phyloP scores from a whole-genome alignment of 2,329 filamentous ascomycete species.

The Keithomyces neogunnii region DNA sequence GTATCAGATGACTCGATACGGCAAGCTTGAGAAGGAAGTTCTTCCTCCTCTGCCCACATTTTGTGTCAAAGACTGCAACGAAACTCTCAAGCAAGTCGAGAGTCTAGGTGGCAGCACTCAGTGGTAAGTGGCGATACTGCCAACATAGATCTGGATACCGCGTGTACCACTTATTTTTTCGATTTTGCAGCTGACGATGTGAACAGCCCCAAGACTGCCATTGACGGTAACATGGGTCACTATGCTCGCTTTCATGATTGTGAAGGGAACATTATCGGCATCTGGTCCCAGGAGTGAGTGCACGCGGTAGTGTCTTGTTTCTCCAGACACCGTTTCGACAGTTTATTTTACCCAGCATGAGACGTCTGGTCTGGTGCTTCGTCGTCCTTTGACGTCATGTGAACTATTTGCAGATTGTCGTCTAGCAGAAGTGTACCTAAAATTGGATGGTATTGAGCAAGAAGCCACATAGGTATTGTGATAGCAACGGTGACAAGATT shows the following conservation, averaged over 20 bases:
- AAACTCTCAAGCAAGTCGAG: constrained; percentile 20
- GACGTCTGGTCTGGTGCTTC: no score
- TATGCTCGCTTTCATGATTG: constrained; percentile 28
- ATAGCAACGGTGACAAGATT: no score
- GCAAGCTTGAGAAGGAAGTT: constrained; percentile 13
- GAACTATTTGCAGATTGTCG: no score
- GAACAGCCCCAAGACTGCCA: constrained; percentile 25
- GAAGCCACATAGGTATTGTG: no score
- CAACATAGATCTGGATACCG: background rate
- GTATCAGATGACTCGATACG: constrained; percentile 18
- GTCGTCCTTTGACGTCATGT: no score
- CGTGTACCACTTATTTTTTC: background rate
- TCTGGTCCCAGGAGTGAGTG: constrained; percentile 22
- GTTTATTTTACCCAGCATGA: no score
- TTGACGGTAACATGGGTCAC: constrained; percentile 24
- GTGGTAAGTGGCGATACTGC: constrained; percentile 19
- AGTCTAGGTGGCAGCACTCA: constrained; percentile 23
- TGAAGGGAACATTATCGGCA: constrained; percentile 29
- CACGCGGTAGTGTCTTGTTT: no score
- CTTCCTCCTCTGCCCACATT: constrained; percentile 25
- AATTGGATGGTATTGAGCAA: no score
- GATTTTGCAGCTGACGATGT: constrained; percentile 1
- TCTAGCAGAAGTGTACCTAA: no score
- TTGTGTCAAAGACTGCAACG: constrained; percentile 22
- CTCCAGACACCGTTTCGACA: no score